Evolutionary conservation across 768 basidiomycete species (phyloP).

Genomic region (Suillus placidus): DNA sequence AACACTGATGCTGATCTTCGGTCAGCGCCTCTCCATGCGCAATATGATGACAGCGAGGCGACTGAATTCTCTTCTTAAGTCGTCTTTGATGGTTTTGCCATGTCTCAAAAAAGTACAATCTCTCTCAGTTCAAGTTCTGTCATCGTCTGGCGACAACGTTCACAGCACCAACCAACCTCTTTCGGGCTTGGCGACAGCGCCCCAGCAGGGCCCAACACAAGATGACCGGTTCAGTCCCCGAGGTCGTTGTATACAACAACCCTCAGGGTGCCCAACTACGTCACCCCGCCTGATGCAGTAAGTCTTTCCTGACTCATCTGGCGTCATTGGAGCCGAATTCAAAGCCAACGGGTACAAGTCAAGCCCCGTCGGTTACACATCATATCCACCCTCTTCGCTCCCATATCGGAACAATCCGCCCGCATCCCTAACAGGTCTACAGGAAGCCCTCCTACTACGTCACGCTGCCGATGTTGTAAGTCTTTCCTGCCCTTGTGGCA

Average conservation of each 20-base stretch:
- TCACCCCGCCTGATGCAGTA: not conserved
- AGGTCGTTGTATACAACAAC: not conserved
- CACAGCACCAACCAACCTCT: not conserved
- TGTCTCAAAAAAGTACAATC: not conserved
- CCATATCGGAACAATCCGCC: not conserved
- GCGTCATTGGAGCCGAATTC: not conserved
- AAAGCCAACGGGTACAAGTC: not conserved
- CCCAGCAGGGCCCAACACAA: not conserved
- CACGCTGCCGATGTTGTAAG: not conserved
- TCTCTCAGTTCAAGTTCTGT: not conserved
- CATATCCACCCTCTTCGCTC: not conserved
- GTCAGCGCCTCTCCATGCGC: constrained; percentile 17
- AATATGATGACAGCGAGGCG: not conserved
- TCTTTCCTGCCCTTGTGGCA: not conserved
- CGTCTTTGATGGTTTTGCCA: not conserved
- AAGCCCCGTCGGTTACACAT: not conserved
- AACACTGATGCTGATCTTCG: not conserved
- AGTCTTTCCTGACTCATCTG: not conserved
- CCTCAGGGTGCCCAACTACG: not conserved
- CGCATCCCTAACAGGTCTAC: not conserved
- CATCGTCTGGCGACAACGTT: not conserved
- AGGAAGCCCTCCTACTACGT: not conserved
- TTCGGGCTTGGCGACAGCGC: not conserved
- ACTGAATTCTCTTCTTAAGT: not conserved
- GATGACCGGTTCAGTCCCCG: not conserved